Conservation (phyloP, 345 rosid genomes). For the Salix suchowensis region DNA sequence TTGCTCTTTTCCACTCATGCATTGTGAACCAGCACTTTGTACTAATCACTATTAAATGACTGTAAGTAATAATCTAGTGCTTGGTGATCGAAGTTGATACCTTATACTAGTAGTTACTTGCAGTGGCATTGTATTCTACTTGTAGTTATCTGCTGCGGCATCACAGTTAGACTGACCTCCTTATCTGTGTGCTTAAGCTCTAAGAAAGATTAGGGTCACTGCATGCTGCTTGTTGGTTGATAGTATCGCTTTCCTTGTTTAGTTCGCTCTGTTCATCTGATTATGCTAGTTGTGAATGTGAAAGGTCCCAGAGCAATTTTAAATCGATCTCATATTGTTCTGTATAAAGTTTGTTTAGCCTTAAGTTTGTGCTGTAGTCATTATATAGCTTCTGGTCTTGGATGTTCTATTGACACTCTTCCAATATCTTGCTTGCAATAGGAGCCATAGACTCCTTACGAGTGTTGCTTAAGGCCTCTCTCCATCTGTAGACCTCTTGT, state of each 20-base stretch:
- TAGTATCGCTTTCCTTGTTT: neutral
- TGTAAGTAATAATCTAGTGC: neutral
- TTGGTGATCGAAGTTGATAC: neutral
- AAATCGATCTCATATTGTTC: neutral
- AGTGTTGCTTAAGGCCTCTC: neutral
- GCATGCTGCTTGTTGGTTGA: neutral
- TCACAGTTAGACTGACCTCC: neutral
- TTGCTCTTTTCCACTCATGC: neutral
- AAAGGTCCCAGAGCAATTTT: neutral
- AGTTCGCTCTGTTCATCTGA: neutral
- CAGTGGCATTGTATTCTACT: neutral
- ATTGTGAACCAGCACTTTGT: neutral
- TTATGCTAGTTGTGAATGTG: neutral
- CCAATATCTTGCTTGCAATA: neutral
- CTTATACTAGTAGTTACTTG: neutral
- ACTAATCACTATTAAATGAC: neutral
- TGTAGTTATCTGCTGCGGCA: neutral
- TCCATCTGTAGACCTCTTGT: neutral
- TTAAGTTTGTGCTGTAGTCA: neutral
- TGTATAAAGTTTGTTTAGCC: neutral
- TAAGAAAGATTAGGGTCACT: neutral
- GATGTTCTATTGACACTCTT: neutral
- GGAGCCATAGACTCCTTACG: neutral
- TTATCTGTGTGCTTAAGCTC: neutral
- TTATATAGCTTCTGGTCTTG: neutral